phyloP scores from a whole-genome alignment of 768 basidiomycete species.

The Gelatoporia subvermispora region DNA sequence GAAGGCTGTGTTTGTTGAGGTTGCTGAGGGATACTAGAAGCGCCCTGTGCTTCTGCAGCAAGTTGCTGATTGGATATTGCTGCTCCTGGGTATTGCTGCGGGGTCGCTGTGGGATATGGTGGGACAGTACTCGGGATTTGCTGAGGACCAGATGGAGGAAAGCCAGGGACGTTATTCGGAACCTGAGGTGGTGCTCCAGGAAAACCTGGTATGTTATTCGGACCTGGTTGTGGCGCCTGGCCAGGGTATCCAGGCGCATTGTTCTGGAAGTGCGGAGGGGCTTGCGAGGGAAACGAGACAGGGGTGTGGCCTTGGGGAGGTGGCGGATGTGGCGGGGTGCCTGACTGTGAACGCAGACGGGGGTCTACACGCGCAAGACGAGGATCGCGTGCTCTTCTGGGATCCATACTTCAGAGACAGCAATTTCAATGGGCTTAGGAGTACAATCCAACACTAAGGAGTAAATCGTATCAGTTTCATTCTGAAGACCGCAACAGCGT shows the following conservation, averaged over 20 bases:
- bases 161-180: slow-evolving; percentile 2
- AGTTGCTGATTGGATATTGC: slow-evolving; percentile 24
- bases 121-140: slow-evolving; percentile 3
- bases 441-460: background rate
- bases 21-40: slow-evolving; percentile 9
- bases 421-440: slow-evolving; percentile 6
- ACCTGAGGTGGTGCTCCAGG: too few species aligned
- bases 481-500: too few species aligned
- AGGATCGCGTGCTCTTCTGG: slow-evolving; percentile 75
- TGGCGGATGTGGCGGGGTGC: slow-evolving; percentile 32
- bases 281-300: slow-evolving; percentile 2
- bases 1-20: background rate
- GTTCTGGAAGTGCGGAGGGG: slow-evolving; percentile 1
- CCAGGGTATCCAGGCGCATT: slow-evolving; percentile 6
- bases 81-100: slow-evolving; percentile 17
- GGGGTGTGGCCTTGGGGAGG: slow-evolving; percentile 11
- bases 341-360: slow-evolving; percentile 43
- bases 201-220: background rate
- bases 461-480: slow-evolving; percentile 9
- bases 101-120: slow-evolving; percentile 20
- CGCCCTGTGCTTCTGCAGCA: slow-evolving; percentile 19
- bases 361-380: slow-evolving; percentile 70
- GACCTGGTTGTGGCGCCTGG: slow-evolving; percentile 3
- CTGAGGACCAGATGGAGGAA: slow-evolving; percentile 8
- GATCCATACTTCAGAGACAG: slow-evolving; percentile 55